phyloP scores from a whole-genome alignment of 805 yeast genomes.

The Candida argentea region DNA sequence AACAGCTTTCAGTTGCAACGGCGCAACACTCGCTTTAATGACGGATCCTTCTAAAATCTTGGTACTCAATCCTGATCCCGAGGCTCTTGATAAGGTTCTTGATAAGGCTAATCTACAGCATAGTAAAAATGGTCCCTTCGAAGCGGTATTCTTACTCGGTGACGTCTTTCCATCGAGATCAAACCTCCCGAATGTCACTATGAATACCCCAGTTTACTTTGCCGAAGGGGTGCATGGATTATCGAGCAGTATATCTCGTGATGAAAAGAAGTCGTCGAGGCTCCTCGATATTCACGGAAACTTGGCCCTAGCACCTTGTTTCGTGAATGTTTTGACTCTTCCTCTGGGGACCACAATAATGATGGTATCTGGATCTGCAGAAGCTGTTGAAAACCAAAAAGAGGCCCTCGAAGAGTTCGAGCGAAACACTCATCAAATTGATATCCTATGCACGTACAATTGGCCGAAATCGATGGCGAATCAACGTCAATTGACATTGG shows the following conservation, averaged over 20 bases:
- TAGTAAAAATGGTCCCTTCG: constrained; percentile 58
- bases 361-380: constrained; percentile 22
- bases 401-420: constrained; percentile 10
- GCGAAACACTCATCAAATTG: constrained; percentile 15
- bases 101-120: constrained; percentile 39
- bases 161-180: constrained; percentile 18
- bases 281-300: background rate
- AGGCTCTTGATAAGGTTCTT: constrained; percentile 32
- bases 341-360: constrained; percentile 40
- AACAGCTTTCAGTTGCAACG: too few species aligned
- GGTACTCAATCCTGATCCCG: constrained; percentile 36
- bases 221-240: constrained; percentile 11
- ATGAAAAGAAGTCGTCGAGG: background rate
- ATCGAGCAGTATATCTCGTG: constrained; percentile 6
- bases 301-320: constrained; percentile 14
- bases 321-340: constrained; percentile 24
- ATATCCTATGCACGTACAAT: constrained; percentile 46
- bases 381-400: constrained; percentile 3
- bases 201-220: constrained; percentile 18
- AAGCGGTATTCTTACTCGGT: constrained; percentile 43
- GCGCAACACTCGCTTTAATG: too few species aligned
- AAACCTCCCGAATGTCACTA: constrained; percentile 10
- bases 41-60: constrained; percentile 21
- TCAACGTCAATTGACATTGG: constrained; percentile 31
- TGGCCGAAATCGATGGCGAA: constrained; percentile 51